phyloP scores from a whole-genome alignment of 1,284 basidiomycete species.

The Leccinum fallax region DNA sequence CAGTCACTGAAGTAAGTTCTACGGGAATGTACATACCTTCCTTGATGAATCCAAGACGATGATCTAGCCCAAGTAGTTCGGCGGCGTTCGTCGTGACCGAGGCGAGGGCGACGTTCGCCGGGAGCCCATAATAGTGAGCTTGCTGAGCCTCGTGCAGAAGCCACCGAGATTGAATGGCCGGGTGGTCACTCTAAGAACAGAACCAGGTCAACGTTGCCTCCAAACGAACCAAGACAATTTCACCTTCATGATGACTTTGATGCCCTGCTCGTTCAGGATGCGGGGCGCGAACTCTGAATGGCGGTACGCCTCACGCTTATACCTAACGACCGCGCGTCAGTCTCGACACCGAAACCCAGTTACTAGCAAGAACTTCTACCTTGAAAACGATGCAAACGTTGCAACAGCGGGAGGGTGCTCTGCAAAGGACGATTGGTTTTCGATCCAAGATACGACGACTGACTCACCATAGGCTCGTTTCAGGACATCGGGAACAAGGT shows the following conservation, averaged over 20 bases:
- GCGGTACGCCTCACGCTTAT: constrained; percentile 69
- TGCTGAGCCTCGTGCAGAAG: constrained; percentile 73
- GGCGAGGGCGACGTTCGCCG: constrained; percentile 49
- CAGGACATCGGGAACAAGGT: constrained; percentile 78
- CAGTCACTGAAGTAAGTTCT: background rate
- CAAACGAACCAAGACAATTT: background rate
- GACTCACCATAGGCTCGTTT: constrained; percentile 68
- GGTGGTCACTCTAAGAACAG: constrained; percentile 59
- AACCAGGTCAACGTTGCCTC: background rate
- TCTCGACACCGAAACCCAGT: background rate
- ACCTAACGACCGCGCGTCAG: constrained; percentile 36
- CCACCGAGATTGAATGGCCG: constrained; percentile 65
- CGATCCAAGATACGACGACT: constrained; percentile 22
- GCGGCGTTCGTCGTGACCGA: constrained; percentile 68
- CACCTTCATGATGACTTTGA: constrained; percentile 51
- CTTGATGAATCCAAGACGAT: constrained; percentile 65
- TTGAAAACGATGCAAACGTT: constrained; percentile 70
- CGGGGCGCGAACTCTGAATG: constrained; percentile 40
- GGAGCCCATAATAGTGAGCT: constrained; percentile 61
- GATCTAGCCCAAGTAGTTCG: constrained; percentile 60
- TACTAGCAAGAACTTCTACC: constrained; percentile 33
- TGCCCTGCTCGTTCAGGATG: constrained; percentile 28
- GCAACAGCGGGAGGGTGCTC: constrained; percentile 72
- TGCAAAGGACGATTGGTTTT: constrained; percentile 23
- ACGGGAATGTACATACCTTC: constrained; percentile 37